Base-by-base conservation (phyloP, 306 rosid genomes). In the Elaeagnus macrophylla region DNA sequence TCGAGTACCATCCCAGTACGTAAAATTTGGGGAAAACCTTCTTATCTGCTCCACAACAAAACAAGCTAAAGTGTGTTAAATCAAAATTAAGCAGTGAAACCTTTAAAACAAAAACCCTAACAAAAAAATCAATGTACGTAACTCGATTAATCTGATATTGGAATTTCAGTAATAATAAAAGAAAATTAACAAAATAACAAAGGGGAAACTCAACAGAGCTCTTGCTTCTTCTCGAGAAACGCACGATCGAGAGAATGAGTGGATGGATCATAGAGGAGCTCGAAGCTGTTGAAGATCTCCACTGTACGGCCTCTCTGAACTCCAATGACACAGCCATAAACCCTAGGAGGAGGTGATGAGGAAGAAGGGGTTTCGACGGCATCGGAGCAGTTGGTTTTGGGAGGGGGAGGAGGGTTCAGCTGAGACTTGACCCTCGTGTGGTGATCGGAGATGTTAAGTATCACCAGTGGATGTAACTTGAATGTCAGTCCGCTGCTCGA, bases 201-300 rank as follows among this genome's bases (percentile, higher is more conserved):
- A 20, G 12, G 10, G 12, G 8, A 54, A 32, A 71, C 81, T 66
- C 43, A 71, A 89, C 97, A 91, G 75, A 93, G 99, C 55, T 93
- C 99, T 77, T 87, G 99, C 75, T 93, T 87, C 95, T 87, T 93
- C 81, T 82, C 88, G 59, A 93, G 95, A 74, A 93, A 93, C 25
- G 81, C 6, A 7, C 99, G 95, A 65, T 93, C 96, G 10, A 93
- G 96, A 6, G 96, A 87, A 51, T 84, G 73, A 11, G 94, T 69
- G 19, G 75, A 60, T 39, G 89, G 77, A 50, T 93, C 96, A 15
- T 80, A 87, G 25, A 87, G 95, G 25, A 93, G 95, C 75, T 93
- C 96, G 56, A 93, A 93, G 85, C 99, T 93, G 68, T 93, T 93
- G 79, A 93, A 93, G 70, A 93, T 93, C 85, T 93, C 99, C 10